Evolutionary conservation across 2,329 filamentous ascomycete species (phyloP).

Genomic region (Nemania abortiva): DNA sequence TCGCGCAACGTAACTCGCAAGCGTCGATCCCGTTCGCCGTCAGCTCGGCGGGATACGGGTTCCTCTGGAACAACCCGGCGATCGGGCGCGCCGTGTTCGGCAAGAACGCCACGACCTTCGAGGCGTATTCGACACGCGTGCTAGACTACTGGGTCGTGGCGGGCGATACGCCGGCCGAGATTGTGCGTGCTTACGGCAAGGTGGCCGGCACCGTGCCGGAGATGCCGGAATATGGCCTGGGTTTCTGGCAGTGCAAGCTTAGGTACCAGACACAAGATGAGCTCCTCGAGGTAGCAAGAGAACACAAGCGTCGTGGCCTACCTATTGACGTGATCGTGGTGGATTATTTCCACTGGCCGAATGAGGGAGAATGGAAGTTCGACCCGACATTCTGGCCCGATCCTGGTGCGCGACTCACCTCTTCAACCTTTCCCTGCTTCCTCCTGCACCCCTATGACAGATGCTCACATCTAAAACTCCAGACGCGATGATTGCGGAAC

Average conservation of each 20-base stretch:
- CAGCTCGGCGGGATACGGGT: constrained; percentile 70
- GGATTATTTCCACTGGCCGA: constrained; percentile 76
- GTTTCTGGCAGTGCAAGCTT: constrained; percentile 76
- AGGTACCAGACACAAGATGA: constrained; percentile 77
- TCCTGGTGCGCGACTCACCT: constrained; percentile 57
- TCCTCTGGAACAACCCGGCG: constrained; percentile 75
- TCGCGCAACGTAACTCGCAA: constrained; percentile 75
- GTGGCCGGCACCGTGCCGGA: constrained; percentile 71
- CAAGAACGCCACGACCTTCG: constrained; percentile 71
- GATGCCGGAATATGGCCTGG: constrained; percentile 77
- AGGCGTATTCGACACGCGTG: constrained; percentile 67
- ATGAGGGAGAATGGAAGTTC: constrained; percentile 76
- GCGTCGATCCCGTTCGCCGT: constrained; percentile 73
- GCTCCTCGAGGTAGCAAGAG: constrained; percentile 68
- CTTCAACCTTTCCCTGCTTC: background rate
- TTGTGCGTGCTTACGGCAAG: constrained; percentile 66
- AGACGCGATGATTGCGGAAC: constrained; percentile 73
- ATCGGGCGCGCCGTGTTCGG: constrained; percentile 72
- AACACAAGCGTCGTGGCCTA: constrained; percentile 66
- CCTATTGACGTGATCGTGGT: constrained; percentile 75
- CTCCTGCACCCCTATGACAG: background rate
- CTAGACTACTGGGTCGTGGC: constrained; percentile 76
- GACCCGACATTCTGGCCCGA: constrained; percentile 74
- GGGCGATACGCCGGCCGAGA: constrained; percentile 66
- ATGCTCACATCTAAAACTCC: constrained; percentile 9